Evolutionary conservation across 2,329 filamentous ascomycete species (phyloP), one percentile per base, ranked within the genome.

Genomic region (Colletotrichum sp.): DNA sequence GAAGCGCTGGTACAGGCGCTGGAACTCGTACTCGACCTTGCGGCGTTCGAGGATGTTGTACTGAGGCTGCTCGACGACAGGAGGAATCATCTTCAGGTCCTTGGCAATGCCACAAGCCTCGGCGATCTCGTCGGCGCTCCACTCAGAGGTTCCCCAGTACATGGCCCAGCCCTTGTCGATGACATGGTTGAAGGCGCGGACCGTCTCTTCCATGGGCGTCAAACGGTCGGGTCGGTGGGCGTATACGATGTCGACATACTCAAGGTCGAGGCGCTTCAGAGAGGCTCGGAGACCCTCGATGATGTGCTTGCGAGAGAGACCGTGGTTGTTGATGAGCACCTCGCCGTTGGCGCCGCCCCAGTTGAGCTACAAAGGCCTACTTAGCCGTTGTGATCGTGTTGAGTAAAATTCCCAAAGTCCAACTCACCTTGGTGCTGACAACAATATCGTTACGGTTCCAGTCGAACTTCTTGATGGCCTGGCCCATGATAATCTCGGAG

Each of bases 71-170:
- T 94, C 93, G 79, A 92, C 91, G 13, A 93, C 81, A 1, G 93
- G 93, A 0, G 88, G 90, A 66, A 94, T 90, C 68, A 94, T 86
- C 7, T 89, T 87, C 10, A 94, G 86, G 78, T 88, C 87, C 75
- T 91, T 89, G 26, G 93, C 91, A 76, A 86, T 91, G 83, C 76
- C 90, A 83, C 90, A 91, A 3, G 93, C 93, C 75, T 92, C 88
- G 7, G 89, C 88, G 80, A 94, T 94, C 85, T 94, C 92, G 78
- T 91, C 89, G n/a, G 93, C 92, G 71, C 87, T 88, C 93, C 93
- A 94, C 83, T 94, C 92, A 2, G 91, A 93, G 1, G 93, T 94
- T 52, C 92, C 93, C 93, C 93, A 94, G 86, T 94, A 94, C 78
- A 94, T 89, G 2, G 92, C 91, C 85, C 93, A 92, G 72, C 93